Base-by-base conservation (phyloP, 2,329 filamentous ascomycete species). In the Periconia digitata region DNA sequence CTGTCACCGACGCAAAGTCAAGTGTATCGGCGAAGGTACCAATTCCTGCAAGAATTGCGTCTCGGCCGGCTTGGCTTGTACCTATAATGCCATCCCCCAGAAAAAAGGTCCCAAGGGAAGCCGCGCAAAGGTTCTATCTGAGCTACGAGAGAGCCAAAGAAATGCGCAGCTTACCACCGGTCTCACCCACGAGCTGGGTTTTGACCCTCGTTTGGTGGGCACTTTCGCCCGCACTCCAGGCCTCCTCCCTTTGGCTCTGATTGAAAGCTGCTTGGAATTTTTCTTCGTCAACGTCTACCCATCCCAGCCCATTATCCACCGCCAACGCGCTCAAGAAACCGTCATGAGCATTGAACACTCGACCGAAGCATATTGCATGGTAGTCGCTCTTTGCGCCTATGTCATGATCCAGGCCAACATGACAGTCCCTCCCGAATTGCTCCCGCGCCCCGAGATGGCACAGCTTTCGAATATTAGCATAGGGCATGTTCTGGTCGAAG, bases 71-170 rank as follows among this genome's bases (percentile, higher is more conserved):
- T 75, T 85, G 51, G 76, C 72, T n/a, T 85, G 83, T 72, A 85
- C 82, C 55, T 82, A 83, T 64, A 83, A 85, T 59, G 81, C 84
- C 59, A 78, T 85, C 37, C 83, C 83, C 13, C 80, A 83, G 66
- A 85, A 84, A 67, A 80, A 84, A 56, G 83, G 83, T 2, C 83
- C 83, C 12, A 86, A 85, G 60, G 79, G 80, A 22, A 82, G 80
- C 42, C 77, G 81, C 50, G 83, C 83, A 27, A 81, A 83, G 55
- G 81, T 86, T 35, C 82, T 86, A 49, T 83, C 82, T 51, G 81
- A 84, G 68, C 71, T 86, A 18, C 75, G 83, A 44, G 80, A 75
- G 73, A 82, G 65, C 52, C 70, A 72, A 66, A 74, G 66, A 57
- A 71, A 74, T 49, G 70, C 72, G 50, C 72, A 77, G 59, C 66